A percentile compares a stretch with the other conserved stretches of the same genome.
Evolutionary conservation across 345 rosid genomes (phyloP).

Genomic region (Eucalyptus rudis): DNA sequence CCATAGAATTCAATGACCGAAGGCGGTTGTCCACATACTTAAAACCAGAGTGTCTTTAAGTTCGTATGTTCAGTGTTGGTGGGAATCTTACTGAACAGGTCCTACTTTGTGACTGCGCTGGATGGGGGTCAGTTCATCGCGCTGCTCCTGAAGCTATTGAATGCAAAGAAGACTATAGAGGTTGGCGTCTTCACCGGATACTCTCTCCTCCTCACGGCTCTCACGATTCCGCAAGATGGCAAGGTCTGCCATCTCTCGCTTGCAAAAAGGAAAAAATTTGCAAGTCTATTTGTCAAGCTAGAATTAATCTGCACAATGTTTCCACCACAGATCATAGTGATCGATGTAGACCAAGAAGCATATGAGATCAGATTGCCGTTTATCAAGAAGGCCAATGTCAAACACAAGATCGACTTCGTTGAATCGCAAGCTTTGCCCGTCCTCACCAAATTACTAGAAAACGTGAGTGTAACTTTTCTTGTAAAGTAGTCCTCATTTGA

Average conservation of each 20-base stretch:
- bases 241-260: background rate
- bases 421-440: background rate
- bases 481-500: background rate
- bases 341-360: slow-evolving; percentile 16
- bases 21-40: too few relatives aligned
- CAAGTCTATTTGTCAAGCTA: background rate
- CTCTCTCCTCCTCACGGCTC: slow-evolving; percentile 72
- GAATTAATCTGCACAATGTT: background rate
- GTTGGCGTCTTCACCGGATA: slow-evolving; percentile 70
- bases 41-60: background rate
- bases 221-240: slow-evolving; percentile 52
- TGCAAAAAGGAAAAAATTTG: background rate
- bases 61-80: background rate
- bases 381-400: slow-evolving; percentile 31
- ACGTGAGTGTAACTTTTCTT: background rate
- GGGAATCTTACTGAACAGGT: background rate
- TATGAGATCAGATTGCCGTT: slow-evolving; percentile 26
- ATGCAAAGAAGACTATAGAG: slow-evolving; percentile 52
- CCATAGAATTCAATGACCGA: too few relatives aligned
- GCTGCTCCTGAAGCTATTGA: slow-evolving; percentile 36
- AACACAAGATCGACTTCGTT: slow-evolving; percentile 21
- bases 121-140: slow-evolving; percentile 58
- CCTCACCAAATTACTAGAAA: background rate
- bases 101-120: slow-evolving; percentile 20
- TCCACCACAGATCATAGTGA: background rate